A percentile compares a stretch with the other conserved stretches of the same genome.
Evolutionary conservation across 495 filamentous ascomycete species (phyloP).

Genomic region (Podospora didyma): DNA sequence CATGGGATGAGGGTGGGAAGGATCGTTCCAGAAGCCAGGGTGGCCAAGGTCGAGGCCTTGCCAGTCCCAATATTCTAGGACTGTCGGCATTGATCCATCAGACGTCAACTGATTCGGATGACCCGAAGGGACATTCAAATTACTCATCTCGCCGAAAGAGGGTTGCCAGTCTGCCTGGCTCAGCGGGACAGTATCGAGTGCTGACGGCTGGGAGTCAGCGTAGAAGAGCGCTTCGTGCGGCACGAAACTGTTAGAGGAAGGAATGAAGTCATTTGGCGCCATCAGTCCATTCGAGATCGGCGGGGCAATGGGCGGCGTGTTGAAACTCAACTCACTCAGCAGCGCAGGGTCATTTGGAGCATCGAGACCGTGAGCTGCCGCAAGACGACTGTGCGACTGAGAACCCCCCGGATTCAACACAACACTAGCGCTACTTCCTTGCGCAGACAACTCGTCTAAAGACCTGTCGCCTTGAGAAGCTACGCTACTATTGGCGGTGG

Average conservation of each 20-base stretch:
- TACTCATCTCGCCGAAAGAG: not conserved
- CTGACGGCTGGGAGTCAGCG: too few relatives aligned
- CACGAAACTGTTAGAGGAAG: too few relatives aligned
- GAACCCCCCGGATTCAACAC: not conserved
- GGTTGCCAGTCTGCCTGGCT: constrained; percentile 15
- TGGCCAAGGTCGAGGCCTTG: constrained; percentile 18
- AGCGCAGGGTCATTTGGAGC: too few relatives aligned
- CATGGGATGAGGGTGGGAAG: not conserved
- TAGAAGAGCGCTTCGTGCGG: too few relatives aligned
- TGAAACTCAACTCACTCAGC: not conserved
- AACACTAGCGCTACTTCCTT: not conserved
- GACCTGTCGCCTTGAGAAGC: not conserved
- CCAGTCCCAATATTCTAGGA: constrained; percentile 27
- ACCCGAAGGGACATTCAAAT: constrained; percentile 5
- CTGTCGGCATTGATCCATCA: constrained; percentile 9
- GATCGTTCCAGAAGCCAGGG: constrained; percentile 16
- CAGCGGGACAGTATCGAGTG: not conserved
- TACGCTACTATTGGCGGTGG: not conserved
- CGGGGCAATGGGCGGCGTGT: not conserved
- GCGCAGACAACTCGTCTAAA: not conserved
- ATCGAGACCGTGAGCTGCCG: too few relatives aligned
- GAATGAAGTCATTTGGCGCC: too few relatives aligned
- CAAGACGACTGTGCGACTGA: too few relatives aligned
- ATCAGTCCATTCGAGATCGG: not conserved
- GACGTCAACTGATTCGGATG: not conserved